Base-by-base conservation (phyloP, 148 eudicot genomes). In the Fallopia convolvulus region DNA sequence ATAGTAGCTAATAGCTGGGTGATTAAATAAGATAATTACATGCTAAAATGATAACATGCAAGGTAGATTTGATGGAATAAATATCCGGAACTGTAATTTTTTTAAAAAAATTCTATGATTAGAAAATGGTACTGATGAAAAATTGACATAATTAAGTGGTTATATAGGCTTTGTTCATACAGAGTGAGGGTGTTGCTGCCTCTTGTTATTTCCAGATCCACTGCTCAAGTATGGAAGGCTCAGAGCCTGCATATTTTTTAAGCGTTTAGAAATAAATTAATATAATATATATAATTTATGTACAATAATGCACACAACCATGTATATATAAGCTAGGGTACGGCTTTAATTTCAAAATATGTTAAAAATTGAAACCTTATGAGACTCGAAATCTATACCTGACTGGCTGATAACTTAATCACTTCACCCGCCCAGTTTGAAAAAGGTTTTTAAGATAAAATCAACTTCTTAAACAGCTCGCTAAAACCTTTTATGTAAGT, bases 211-310 rank as follows among this genome's bases (percentile, higher is more conserved):
- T 42, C 47, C 74, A 18, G 26, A 8, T 72, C 74, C 74, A 41
- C 18, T 72, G 74, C 74, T 72, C 50, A 72, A 72, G 74, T 72
- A 72, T 5, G 74, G 74, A 6, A 72, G 20, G 18, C 74, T 72
- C 26, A 72, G 74, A 20, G 74, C 74, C 74, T 72, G 74, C 36
- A 72, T 11, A 18, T 18, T 0, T 0, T 41, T 71, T 18, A 71
- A 5, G 14, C 17, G 14, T 18, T 65, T 65, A 30, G 0, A n/a
- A 72, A 40, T 4, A 18, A 40, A 72, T 18, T 41, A n/a, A 70
- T 6, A 70, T 42, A 44, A 44, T 44, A 7, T 36, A 70, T 6
- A 70, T 42, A 44, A 44, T 44, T 44, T 36, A 36, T 36, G 39
- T 36, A 36, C 1, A 36, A 2, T 36, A 36, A 36, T 36, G 39